A percentile compares a stretch with the other conserved stretches of the same genome.
Evolutionary conservation across 495 filamentous ascomycete species (phyloP).

Genomic region (Xylaria telfairii): DNA sequence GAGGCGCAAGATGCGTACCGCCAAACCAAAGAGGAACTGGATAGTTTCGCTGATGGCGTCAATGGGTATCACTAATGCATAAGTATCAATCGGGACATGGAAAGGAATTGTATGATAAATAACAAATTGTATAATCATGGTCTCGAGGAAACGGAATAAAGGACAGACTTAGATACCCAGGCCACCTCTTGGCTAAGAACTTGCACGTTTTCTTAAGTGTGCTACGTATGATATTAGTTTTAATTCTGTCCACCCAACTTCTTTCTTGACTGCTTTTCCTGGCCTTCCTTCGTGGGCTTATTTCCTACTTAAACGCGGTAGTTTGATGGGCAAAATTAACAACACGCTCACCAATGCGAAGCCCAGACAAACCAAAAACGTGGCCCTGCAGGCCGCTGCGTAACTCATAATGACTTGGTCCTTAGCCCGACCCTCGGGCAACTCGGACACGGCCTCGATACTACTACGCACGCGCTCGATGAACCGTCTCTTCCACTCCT

Average conservation of each 20-base stretch:
- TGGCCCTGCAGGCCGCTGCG: conserved; percentile 60
- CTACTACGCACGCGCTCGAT: conserved; percentile 46
- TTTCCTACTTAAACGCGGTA: conserved; percentile 57
- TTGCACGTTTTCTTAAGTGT: background rate
- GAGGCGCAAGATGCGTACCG: conserved; percentile 90
- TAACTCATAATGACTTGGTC: conserved; percentile 66
- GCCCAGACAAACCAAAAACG: conserved; percentile 58
- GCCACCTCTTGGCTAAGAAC: background rate
- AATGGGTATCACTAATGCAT: conserved; percentile 49
- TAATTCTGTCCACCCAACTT: background rate
- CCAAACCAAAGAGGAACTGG: conserved; percentile 76
- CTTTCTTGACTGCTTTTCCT: background rate
- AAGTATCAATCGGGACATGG: conserved; percentile 2
- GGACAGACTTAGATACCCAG: conserved; percentile 23
- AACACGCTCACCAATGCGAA: conserved; percentile 56
- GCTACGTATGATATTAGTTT: background rate
- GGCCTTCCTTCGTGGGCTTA: background rate
- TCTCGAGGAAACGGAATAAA: conserved; percentile 25
- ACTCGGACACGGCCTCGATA: conserved; percentile 51
- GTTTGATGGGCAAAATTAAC: conserved; percentile 55
- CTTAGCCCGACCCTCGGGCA: conserved; percentile 34
- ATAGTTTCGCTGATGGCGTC: conserved; percentile 40
- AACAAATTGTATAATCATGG: conserved; percentile 21
- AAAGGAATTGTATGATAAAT: conserved; percentile 23
- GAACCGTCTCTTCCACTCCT: conserved; percentile 40